These are phyloP conservation scores for Paecilomyces fulvus DNA, from an alignment of 2,329 filamentous ascomycete species.

Conservation along the genomic window DNA sequence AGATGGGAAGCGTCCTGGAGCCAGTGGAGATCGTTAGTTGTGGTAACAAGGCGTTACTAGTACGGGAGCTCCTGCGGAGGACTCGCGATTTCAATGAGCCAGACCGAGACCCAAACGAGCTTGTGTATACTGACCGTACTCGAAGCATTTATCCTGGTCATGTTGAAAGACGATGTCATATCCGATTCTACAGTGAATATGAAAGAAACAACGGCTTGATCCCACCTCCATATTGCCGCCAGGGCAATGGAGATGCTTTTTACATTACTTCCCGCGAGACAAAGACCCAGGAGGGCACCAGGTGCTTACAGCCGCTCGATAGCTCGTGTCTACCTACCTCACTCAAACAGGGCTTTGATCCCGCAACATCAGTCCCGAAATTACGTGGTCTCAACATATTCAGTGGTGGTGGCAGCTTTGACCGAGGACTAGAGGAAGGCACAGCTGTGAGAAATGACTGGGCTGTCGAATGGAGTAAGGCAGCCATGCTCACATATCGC, in stretches of 20 bases:
- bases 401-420: constrained; percentile 70
- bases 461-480: constrained; percentile 57
- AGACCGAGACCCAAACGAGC: constrained; percentile 45
- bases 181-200: constrained; percentile 45
- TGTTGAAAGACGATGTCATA: constrained; percentile 50
- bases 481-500: constrained; percentile 64
- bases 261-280: constrained; percentile 46
- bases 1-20: constrained; percentile 40
- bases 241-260: constrained; percentile 59
- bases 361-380: constrained; percentile 25
- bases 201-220: constrained; percentile 33
- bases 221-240: constrained; percentile 55
- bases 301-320: not conserved
- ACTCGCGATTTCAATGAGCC: constrained; percentile 28
- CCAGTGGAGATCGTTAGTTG: constrained; percentile 50
- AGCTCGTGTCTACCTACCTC: constrained; percentile 2
- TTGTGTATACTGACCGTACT: constrained; percentile 38
- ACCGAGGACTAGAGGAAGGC: constrained; percentile 65
- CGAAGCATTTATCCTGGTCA: constrained; percentile 27
- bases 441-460: constrained; percentile 56
- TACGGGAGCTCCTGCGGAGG: constrained; percentile 50
- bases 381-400: constrained; percentile 63
- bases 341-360: constrained; percentile 51
- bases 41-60: constrained; percentile 23
- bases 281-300: not conserved